Evolutionary conservation across 2,329 filamentous ascomycete genomes (phyloP), one percentile per base, ranked within the genome.

Genomic region (Didymella pomorum): DNA sequence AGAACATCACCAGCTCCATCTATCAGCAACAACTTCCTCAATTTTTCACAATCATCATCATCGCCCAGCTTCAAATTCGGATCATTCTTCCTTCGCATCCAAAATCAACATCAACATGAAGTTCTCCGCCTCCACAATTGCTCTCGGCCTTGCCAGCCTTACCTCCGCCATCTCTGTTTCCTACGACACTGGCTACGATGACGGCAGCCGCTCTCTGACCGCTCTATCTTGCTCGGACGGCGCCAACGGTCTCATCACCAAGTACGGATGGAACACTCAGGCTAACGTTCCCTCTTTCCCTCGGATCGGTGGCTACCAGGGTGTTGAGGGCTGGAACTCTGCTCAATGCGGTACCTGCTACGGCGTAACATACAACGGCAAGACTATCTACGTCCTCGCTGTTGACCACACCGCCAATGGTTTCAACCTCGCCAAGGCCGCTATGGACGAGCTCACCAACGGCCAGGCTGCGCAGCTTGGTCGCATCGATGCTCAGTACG

Each of bases 141-240:
- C 61, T 56, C 65, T 74, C 46, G 64, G 66, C 55, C 64, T 74
- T 35, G 65, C 70, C 50, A 70, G 67, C 59, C 61, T 76, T 33
- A 58, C 71, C 33, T 71, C 69, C n/a, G 73, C 74, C 54, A 73
- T 74, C 64, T 68, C 72, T 46, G 71, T 93, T 70, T 89, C 88
- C 64, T 94, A 88, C 77, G 90, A 93, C 78, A 78, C 79, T 20
- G 86, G 83, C 71, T 95, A 91, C 79, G 90, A 93, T 71, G 79
- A 88, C 62, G 74, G 73, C 44, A 65, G 65, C 59, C 83, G 86
- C 57, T 80, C 84, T 43, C 74, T 93, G 53, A 81, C 77, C 31
- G 74, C 71, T 5, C 82, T 92, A 43, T 74, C 87, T 61, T 92
- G 89, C 84, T 89, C 86, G 29, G 86, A 91, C 71, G 89, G 89